phyloP scores from a whole-genome alignment of 305 asterid species.

The Rubia peregrina region DNA sequence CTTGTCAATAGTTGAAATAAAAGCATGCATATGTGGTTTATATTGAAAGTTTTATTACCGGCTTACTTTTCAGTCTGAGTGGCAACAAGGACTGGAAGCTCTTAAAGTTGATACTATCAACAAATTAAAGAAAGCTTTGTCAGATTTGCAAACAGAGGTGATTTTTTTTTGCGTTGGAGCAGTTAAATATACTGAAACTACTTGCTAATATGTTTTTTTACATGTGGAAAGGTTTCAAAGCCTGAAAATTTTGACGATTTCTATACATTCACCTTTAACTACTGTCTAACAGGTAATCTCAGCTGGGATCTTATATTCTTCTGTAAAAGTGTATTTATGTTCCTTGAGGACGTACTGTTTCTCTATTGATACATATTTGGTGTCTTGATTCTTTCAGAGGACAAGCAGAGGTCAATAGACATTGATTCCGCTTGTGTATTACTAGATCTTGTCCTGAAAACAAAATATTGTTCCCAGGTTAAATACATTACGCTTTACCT shows the following conservation, averaged over 20 bases:
- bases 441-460: slow-evolving; percentile 68
- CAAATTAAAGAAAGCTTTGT: slow-evolving; percentile 59
- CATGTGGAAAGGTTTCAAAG: slow-evolving; percentile 51
- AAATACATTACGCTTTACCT: slow-evolving; percentile 60
- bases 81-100: slow-evolving; percentile 71
- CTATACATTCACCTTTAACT: slow-evolving; percentile 57
- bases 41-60: not conserved
- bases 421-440: slow-evolving; percentile 61
- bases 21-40: not conserved
- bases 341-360: slow-evolving; percentile 4
- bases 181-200: not conserved
- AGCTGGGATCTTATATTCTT: slow-evolving; percentile 1
- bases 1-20: not conserved
- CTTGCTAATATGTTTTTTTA: slow-evolving; percentile 14
- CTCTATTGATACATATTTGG: slow-evolving; percentile 4
- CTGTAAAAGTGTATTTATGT: not conserved
- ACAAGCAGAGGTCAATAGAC: slow-evolving; percentile 70
- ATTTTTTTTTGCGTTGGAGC: not conserved
- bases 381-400: slow-evolving; percentile 49
- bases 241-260: slow-evolving; percentile 57
- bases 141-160: slow-evolving; percentile 72
- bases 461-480: slow-evolving; percentile 54
- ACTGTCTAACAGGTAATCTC: slow-evolving; percentile 65
- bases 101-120: slow-evolving; percentile 46
- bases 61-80: slow-evolving; percentile 55